Base-by-base conservation (phyloP, 768 basidiomycete genomes). In the Panaeolus papilionaceus region DNA sequence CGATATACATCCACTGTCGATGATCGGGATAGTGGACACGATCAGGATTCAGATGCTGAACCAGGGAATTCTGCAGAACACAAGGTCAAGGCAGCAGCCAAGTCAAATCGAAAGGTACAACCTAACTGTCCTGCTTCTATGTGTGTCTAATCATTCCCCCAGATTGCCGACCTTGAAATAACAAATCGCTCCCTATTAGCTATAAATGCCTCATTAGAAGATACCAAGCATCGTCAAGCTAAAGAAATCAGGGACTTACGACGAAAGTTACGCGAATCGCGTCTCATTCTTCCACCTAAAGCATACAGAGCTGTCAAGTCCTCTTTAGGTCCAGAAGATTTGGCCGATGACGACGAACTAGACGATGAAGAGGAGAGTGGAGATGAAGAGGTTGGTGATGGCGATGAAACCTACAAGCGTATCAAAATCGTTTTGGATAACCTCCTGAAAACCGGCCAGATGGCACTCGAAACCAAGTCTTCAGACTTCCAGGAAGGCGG, bases 141-240 rank as follows among this genome's bases (percentile, higher is more conserved):
- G 26, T 64, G 28, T 47, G 14, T 63, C 68, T 39, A 72, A 26
- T 12, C 45, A 26, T 63, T 26, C 51, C 18, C 67, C 12, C 64
- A 97, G 95, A 96, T 97, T 67, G 93, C 92, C 12, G 95, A 97
- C 79, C 83, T 97, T 11, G 93, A 96, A 78, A 97, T 97, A 73
- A 91, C 93, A 6, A 96, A 95, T 77, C 85, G 87, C 39, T 97
- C 95, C 1, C 84, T 97, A 18, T 83, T 96, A 58, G 88, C 89
- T 1, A 95, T 97, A 79, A 97, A 96, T 73, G 82, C 90, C 2
- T 86, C 91, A 18, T 84, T 97, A 23, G 95, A 97, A 77, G 86
- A 89, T 40, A 86, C 88, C 39, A 95, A 94, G 78, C 87, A 91
- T 70, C 86, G 85, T 37, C 95, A 96, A 73, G 88, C 90, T 7